These are phyloP conservation scores for Xylariaceae sp. DNA, from an alignment of 2,329 filamentous ascomycete species.

Conservation along the genomic window DNA sequence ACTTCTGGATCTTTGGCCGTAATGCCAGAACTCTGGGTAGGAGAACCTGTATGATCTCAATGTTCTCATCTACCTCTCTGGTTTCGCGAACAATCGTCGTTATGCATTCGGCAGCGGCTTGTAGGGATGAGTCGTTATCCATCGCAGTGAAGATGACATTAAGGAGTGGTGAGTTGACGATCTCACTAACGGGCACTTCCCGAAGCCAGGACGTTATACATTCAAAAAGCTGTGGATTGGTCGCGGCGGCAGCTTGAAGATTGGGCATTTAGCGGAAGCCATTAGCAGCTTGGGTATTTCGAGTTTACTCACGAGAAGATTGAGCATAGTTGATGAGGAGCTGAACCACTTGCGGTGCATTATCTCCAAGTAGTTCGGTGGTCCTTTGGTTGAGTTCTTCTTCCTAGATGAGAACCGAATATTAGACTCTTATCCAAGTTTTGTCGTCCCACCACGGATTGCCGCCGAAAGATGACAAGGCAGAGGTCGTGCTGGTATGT, in stretches of 20 bases:
- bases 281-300: too few species aligned
- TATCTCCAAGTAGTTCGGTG: constrained; percentile 83
- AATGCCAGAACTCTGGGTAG: constrained; percentile 78
- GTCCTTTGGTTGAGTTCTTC: constrained; percentile 87
- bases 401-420: constrained; percentile 66
- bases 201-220: constrained; percentile 96
- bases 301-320: constrained; percentile 69
- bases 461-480: constrained; percentile 25
- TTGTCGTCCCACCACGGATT: constrained; percentile 28
- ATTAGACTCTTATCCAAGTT: constrained; percentile 43
- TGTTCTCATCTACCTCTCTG: constrained; percentile 84
- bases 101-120: constrained; percentile 86
- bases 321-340: constrained; percentile 87
- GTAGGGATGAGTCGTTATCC: constrained; percentile 71
- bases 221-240: constrained; percentile 86
- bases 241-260: constrained; percentile 63
- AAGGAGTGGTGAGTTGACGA: constrained; percentile 82
- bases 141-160: constrained; percentile 76
- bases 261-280: constrained; percentile 18
- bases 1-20: constrained; percentile 69
- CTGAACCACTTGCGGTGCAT: constrained; percentile 80
- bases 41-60: constrained; percentile 74
- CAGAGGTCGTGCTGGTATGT: constrained; percentile 42
- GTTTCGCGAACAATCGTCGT: constrained; percentile 92
- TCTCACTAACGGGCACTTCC: constrained; percentile 78